Evolutionary conservation across 805 yeast species (phyloP).

Genomic region (Zygosaccharomyces gambellarensis): DNA sequence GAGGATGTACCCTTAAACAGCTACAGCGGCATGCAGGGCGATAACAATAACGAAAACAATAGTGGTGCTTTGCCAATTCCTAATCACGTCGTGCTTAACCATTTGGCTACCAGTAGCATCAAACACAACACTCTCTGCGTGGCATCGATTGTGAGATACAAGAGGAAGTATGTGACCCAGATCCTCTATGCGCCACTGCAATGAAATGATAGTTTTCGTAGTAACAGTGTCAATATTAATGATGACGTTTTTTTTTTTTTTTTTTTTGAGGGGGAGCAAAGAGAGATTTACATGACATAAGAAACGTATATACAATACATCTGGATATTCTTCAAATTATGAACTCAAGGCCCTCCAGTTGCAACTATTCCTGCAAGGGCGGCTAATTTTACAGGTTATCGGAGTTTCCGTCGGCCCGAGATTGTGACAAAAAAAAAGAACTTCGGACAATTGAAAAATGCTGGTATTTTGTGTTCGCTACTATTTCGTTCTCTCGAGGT

Average conservation of each 20-base stretch:
- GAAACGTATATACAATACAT: neutral
- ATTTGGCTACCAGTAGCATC: conserved; percentile 91
- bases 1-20: conserved; percentile 89
- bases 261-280: neutral
- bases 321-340: neutral
- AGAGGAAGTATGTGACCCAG: conserved; percentile 85
- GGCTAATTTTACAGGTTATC: neutral
- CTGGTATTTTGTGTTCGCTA: no score
- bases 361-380: neutral
- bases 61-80: conserved; percentile 90
- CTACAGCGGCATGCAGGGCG: conserved; percentile 38
- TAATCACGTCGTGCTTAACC: conserved; percentile 89
- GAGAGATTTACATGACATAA: neutral
- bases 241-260: no score
- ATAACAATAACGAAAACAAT: conserved; percentile 54
- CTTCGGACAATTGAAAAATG: no score
- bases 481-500: no score
- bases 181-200: conserved; percentile 85
- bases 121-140: conserved; percentile 92
- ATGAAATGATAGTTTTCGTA: conserved; percentile 16
- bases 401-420: conserved; percentile 1
- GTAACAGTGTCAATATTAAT: neutral
- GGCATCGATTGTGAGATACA: conserved; percentile 84
- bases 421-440: no score
- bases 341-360: neutral